Conservation (phyloP, 768 basidiomycete genomes). For the Tricholoma saponaceum region DNA sequence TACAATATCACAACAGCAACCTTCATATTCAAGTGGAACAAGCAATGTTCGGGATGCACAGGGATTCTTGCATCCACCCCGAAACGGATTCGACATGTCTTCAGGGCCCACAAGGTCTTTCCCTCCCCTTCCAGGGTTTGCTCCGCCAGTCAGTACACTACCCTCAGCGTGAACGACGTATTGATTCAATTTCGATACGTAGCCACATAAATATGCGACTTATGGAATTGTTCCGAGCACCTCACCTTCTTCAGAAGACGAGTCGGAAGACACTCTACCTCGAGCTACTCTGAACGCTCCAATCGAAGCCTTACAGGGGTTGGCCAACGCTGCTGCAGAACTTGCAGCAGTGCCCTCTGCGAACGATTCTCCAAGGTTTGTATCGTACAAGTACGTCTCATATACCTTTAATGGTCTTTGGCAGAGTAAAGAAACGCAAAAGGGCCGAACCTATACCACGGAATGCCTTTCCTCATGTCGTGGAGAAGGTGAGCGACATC, state of each 20-base stretch:
- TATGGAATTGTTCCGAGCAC: conserved; percentile 88
- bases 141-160: conserved; percentile 65
- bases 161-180: neutral
- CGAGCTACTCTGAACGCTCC: conserved; percentile 84
- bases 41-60: conserved; percentile 27
- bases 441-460: conserved; percentile 78
- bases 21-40: conserved; percentile 29
- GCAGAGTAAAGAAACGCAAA: conserved; percentile 80
- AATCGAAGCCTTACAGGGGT: conserved; percentile 89
- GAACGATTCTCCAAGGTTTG: conserved; percentile 55
- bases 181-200: conserved; percentile 11
- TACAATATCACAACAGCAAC: conserved; percentile 29
- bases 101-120: conserved; percentile 43
- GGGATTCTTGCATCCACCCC: conserved; percentile 30
- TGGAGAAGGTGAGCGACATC: conserved; percentile 62
- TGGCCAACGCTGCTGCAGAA: conserved; percentile 94
- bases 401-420: conserved; percentile 5
- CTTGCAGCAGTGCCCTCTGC: conserved; percentile 79
- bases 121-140: conserved; percentile 88
- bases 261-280: conserved; percentile 86
- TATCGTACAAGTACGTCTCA: conserved; percentile 7
- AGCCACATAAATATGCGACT: conserved; percentile 88
- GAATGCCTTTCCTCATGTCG: conserved; percentile 85
- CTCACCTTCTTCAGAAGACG: conserved; percentile 83
- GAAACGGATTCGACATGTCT: conserved; percentile 37